Conservation (phyloP, 75 land plant genomes). For the Pinus taeda region DNA sequence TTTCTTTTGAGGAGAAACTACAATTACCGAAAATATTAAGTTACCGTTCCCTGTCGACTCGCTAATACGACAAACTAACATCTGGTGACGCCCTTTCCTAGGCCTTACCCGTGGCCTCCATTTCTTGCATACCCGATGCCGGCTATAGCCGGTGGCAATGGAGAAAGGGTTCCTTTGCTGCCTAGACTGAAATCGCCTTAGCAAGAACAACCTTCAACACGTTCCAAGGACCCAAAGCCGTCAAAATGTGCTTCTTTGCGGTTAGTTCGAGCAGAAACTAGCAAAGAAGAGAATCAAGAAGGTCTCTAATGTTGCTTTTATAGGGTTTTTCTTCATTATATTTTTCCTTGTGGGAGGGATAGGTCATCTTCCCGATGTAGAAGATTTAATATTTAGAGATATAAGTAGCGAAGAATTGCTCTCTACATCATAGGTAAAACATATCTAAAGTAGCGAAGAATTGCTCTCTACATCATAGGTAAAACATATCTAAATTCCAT, state of each 20-base stretch:
- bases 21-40: no score
- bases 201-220: background rate
- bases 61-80: no score
- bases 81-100: conserved; percentile 22
- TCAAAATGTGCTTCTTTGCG: background rate
- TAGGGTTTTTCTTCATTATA: conserved; percentile 59
- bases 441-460: no score
- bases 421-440: no score
- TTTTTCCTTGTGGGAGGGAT: conserved; percentile 31
- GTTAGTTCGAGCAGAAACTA: background rate
- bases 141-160: conserved; percentile 21
- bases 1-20: no score
- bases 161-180: conserved; percentile 50
- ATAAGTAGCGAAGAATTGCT: background rate
- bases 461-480: no score
- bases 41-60: no score
- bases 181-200: conserved; percentile 54
- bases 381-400: conserved; percentile 18
- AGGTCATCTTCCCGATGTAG: conserved; percentile 19
- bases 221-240: conserved; percentile 7
- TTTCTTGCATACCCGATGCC: conserved; percentile 30
- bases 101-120: conserved; percentile 57
- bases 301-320: conserved; percentile 69
- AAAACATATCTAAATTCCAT: no score
- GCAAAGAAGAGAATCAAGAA: conserved; percentile 58